Percentiles rank a stretch among this genome's conserved stretches.
phyloP scores from a whole-genome alignment of 352 stramenopile genomes.

The Pythium brassicae region DNA sequence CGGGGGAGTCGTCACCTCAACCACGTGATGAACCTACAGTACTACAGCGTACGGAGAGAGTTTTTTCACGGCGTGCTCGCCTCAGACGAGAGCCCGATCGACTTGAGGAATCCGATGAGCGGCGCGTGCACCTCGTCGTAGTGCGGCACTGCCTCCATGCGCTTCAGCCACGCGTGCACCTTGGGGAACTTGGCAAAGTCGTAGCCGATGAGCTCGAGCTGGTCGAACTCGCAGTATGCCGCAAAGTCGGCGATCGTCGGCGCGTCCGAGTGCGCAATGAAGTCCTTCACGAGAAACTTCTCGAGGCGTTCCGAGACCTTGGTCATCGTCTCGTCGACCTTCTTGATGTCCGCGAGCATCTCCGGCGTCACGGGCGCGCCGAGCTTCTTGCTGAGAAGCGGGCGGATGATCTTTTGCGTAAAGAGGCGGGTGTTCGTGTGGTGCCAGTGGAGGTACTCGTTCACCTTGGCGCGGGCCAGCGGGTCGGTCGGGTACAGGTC shows the following conservation, averaged over 20 bases:
- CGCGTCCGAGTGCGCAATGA: slow-evolving; percentile 36
- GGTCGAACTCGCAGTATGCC: slow-evolving; percentile 60
- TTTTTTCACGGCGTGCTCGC: too few species aligned
- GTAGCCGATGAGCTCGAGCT: slow-evolving; percentile 51
- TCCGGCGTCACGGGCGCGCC: slow-evolving; percentile 27
- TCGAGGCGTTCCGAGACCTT: slow-evolving; percentile 36
- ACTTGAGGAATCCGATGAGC: slow-evolving; percentile 8
- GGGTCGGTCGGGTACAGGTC: slow-evolving; percentile 46
- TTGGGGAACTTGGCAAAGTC: slow-evolving; percentile 51
- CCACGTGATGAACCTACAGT: too few species aligned
- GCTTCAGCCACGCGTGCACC: slow-evolving; percentile 40
- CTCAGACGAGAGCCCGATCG: not conserved
- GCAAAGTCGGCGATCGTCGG: slow-evolving; percentile 59
- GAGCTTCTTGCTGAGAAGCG: slow-evolving; percentile 24
- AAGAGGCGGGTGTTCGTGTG: slow-evolving; percentile 52
- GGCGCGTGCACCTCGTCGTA: slow-evolving; percentile 49
- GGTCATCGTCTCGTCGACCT: slow-evolving; percentile 30
- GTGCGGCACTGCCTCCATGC: slow-evolving; percentile 51
- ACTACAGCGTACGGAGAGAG: too few species aligned
- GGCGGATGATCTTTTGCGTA: slow-evolving; percentile 42
- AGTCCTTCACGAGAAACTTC: slow-evolving; percentile 44
- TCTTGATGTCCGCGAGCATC: slow-evolving; percentile 26
- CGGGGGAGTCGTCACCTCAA: too few species aligned
- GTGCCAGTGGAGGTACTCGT: slow-evolving; percentile 72
- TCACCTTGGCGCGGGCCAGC: slow-evolving; percentile 45